Conservation (phyloP, 2,329 filamentous ascomycete genomes). For the Phaeosphaeriaceae sp. region DNA sequence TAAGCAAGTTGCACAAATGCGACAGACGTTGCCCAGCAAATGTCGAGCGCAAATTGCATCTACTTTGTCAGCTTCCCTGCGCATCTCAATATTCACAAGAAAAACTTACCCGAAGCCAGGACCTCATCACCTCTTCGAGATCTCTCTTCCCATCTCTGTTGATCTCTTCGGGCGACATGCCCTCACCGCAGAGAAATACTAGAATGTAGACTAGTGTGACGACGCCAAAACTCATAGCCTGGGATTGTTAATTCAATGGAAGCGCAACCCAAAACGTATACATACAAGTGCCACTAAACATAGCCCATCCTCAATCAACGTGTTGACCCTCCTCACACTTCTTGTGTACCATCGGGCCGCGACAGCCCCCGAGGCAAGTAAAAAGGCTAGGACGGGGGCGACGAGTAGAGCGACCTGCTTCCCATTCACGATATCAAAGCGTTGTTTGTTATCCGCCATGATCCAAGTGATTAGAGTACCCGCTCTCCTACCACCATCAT, state of each 20-base stretch:
- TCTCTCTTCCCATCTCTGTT: slow-evolving; percentile 12
- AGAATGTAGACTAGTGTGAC: slow-evolving; percentile 23
- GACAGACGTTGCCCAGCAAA: slow-evolving; percentile 28
- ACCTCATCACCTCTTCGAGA: slow-evolving; percentile 11
- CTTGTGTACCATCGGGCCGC: slow-evolving; percentile 27
- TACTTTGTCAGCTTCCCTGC: slow-evolving; percentile 1
- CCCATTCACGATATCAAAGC: slow-evolving; percentile 25
- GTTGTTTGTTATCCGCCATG: slow-evolving; percentile 16
- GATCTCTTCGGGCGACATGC: slow-evolving; percentile 18
- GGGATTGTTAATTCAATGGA: slow-evolving; percentile 2
- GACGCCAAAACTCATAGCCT: slow-evolving; percentile 25
- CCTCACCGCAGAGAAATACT: slow-evolving; percentile 26
- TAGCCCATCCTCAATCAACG: slow-evolving; percentile 20
- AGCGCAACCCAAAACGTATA: not conserved
- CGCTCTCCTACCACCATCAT: not conserved
- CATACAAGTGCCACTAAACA: slow-evolving; percentile 26
- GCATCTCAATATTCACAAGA: slow-evolving; percentile 1
- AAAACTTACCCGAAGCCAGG: not conserved
- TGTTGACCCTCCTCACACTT: slow-evolving; percentile 25
- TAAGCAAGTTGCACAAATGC: slow-evolving; percentile 26
- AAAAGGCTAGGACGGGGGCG: slow-evolving; percentile 22
- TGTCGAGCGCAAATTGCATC: slow-evolving; percentile 28
- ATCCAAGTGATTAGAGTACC: not conserved
- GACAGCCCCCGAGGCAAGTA: slow-evolving; percentile 17
- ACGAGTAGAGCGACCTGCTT: slow-evolving; percentile 24